A percentile compares a stretch with the other conserved stretches of the same genome.
Evolutionary conservation across 306 rosid genomes (phyloP).

Genomic region (Vicia faba): DNA sequence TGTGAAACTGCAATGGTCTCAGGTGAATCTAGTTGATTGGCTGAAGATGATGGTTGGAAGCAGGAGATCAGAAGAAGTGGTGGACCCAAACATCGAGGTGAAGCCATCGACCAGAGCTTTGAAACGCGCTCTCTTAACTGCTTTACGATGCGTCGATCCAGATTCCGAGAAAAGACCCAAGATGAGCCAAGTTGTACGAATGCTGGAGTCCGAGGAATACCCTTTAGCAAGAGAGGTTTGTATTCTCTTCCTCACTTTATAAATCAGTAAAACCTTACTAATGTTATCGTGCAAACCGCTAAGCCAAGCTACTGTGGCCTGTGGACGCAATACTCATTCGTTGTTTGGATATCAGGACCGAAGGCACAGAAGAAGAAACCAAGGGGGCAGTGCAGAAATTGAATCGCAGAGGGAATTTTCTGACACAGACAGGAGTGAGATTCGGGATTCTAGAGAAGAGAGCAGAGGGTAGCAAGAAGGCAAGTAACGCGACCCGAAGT

Average conservation of each 20-base stretch:
- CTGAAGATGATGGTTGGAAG: conserved; percentile 93
- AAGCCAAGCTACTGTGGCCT: not conserved
- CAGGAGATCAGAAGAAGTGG: conserved; percentile 88
- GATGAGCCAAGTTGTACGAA: conserved; percentile 90
- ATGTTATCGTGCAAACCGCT: not conserved
- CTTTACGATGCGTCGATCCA: conserved; percentile 90
- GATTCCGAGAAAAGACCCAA: conserved; percentile 92
- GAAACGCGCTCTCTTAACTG: conserved; percentile 84
- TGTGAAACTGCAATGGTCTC: conserved; percentile 34
- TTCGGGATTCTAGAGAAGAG: conserved; percentile 60
- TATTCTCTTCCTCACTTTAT: not conserved
- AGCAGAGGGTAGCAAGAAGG: conserved; percentile 54
- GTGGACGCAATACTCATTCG: not conserved
- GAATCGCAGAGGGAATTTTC: conserved; percentile 75
- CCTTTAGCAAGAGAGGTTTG: conserved; percentile 87
- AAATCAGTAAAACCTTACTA: not conserved
- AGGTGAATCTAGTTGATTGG: conserved; percentile 95
- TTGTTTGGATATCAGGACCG: conserved; percentile 62
- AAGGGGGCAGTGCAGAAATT: conserved; percentile 66
- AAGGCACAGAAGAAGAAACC: conserved; percentile 74
- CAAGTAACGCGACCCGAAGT: conserved; percentile 23
- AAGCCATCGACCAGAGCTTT: conserved; percentile 86
- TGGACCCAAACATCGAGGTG: conserved; percentile 79
- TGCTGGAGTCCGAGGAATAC: conserved; percentile 94
- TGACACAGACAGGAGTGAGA: conserved; percentile 78